Percentiles rank a stretch among this genome's conserved stretches.
phyloP scores from a whole-genome alignment of 2,329 filamentous ascomycete genomes.

The Cladorrhinum sp. region DNA sequence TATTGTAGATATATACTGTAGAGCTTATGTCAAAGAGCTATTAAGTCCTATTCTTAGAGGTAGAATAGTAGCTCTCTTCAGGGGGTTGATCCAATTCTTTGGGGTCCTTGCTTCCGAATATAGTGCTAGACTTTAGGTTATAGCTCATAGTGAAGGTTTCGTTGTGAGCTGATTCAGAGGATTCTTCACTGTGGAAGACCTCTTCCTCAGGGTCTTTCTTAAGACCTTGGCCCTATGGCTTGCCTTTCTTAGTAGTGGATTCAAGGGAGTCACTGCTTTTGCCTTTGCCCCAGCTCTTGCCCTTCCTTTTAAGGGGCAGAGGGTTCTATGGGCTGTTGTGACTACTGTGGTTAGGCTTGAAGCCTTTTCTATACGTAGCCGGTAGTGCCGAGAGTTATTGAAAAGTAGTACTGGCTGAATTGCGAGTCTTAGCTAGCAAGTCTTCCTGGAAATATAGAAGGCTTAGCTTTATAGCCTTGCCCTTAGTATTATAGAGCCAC shows the following conservation, averaged over 20 bases:
- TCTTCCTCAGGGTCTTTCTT: no score
- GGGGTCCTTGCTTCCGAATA: not conserved
- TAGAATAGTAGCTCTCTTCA: no score
- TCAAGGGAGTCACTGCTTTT: no score
- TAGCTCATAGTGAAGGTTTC: no score
- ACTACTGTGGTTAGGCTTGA: not conserved
- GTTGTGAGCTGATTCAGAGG: no score
- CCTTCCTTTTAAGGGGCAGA: no score
- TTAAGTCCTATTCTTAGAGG: no score
- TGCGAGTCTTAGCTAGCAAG: not conserved
- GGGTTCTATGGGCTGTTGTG: not conserved
- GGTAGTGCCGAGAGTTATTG: not conserved
- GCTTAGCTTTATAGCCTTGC: not conserved
- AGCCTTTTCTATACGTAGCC: not conserved
- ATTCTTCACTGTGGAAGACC: no score
- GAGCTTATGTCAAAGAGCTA: not conserved
- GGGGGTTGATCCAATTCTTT: not conserved
- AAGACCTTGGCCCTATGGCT: not conserved
- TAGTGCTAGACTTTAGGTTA: no score
- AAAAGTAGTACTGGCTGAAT: not conserved
- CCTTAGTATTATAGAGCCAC: not conserved
- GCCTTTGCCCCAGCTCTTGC: no score
- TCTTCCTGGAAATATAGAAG: not conserved
- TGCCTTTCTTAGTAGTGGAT: no score
- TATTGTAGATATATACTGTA: not conserved